A percentile compares a stretch with the other conserved stretches of the same genome.
phyloP scores from a whole-genome alignment of 441 rosid genomes.

The Aquilaria agallochum region DNA sequence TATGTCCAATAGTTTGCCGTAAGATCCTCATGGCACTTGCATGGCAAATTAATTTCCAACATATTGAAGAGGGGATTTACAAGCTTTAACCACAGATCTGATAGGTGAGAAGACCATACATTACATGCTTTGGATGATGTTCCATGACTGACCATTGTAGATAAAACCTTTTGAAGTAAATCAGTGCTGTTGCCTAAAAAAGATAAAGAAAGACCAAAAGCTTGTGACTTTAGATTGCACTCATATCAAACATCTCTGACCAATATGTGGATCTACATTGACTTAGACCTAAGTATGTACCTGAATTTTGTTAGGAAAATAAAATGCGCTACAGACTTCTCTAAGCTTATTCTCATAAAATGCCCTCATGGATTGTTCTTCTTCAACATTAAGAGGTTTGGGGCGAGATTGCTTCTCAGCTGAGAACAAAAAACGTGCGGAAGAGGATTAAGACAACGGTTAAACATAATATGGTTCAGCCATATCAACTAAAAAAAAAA shows the following conservation, averaged over 20 bases:
- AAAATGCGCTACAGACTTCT: conserved; percentile 95
- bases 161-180: conserved; percentile 94
- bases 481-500: background rate
- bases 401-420: conserved; percentile 69
- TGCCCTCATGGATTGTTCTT: conserved; percentile 83
- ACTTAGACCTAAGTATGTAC: conserved; percentile 22
- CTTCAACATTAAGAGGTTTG: conserved; percentile 77
- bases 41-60: too few species aligned
- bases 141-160: conserved; percentile 99
- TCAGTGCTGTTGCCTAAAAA: conserved; percentile 90
- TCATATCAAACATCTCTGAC: too few species aligned
- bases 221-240: too few species aligned
- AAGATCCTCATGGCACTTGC: too few species aligned
- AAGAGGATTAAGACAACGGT: too few species aligned
- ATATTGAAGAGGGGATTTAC: background rate
- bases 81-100: conserved; percentile 5
- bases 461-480: background rate
- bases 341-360: conserved; percentile 86
- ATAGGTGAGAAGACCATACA: conserved; percentile 44
- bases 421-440: conserved; percentile 10
- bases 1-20: too few species aligned
- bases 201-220: conserved; percentile 15
- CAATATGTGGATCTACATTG: too few species aligned
- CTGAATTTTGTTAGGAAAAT: conserved; percentile 97
- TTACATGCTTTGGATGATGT: conserved; percentile 89